Base-by-base conservation (phyloP, 2,329 filamentous ascomycete genomes). In the Drechslerella stenobrocha region DNA sequence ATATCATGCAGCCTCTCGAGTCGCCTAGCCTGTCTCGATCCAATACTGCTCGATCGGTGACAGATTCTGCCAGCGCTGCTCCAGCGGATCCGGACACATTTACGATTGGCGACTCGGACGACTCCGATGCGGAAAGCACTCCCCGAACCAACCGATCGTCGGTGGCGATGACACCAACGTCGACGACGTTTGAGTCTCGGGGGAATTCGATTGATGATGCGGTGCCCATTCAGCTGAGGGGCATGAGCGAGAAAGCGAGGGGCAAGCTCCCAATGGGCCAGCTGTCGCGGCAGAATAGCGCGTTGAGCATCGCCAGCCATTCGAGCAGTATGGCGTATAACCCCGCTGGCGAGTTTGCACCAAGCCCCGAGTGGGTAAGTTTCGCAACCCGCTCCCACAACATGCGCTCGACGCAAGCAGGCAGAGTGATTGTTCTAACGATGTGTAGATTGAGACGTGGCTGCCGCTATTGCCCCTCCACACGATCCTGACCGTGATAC, bases 231-330 rank as follows among this genome's bases (percentile, higher is more conserved):
- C 91, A 96, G 75, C 76, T 95, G 26, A 84, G 89, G 60, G 90
- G 90, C 56, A 96, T 97, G 89, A 96, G 92, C 18, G 93, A 97
- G 77, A 98, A 97, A 76, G 93, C 93, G 13, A 82, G 93, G 50
- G 93, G 93, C 5, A 98, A 98, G 77, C 90, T 95, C 85, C 93
- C 92, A 24, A 90, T 88, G 9, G 88, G 89, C 0, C 81, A 87
- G 50, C 96, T 96, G 75, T 96, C 91, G 0, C 82, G 92, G 15
- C 90, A 96, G 74, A 96, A 93, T 74, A 95, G 90, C 76, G 89
- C 86, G 24, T 88, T 88, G 0, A 96, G 90, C 73, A 80, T 96
- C 32, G 83, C 81, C 61, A 85, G 84, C 72, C 80, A 86, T 73
- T 83, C 85, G 26, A 67, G 69, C 26, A 58, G 52, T 37, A 77